Evolutionary conservation across 345 rosid species (phyloP), one percentile per base, ranked within the genome.

Genomic region (Rhodamnia rubescens): DNA sequence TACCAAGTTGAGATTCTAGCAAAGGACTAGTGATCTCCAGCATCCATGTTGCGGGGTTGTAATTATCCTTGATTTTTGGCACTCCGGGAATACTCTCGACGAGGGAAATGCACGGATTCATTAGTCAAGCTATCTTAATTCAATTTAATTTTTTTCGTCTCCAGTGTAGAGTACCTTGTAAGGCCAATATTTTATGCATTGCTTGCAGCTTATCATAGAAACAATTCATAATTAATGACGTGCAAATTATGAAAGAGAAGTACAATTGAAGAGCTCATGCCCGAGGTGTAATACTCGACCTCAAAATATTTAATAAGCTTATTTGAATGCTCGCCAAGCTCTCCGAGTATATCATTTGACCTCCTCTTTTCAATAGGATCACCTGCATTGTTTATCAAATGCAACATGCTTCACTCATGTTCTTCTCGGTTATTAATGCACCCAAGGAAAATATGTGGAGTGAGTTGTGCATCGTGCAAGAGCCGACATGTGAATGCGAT

Each of bases 21-120:
- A 92, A 91, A 61, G 89, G 87, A 85, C 88, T 87, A 51, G 94
- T 90, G 86, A 92, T 88, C 36, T 93, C 96, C 74, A 93, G 87
- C 91, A 93, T 91, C 96, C 96, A 93, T 27, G 96, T 93, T 56
- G 95, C 92, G 42, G 96, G 96, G 85, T 92, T 93, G 75, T 87
- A 90, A 52, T 91, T 91, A 13, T 86, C 89, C 89, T 89, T 87
- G 85, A 93, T 91, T 75, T 90, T 90, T 27, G 91, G 94, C 53
- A 90, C 88, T 81, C 96, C 93, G 21, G 89, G 86, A 53, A 92
- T 88, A 58, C 88, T 82, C 94, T 90, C 86, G 86, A 49, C 11
- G 75, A 82, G 36, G 53, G 78, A 83, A 55, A 53, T 47, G 36
- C n/a, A 27, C 36, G 11, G 50, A 47, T 47, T 47, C 50, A 47